Evolutionary conservation across 768 basidiomycete species (phyloP), one percentile per base, ranked within the genome.

Genomic region (Chlorophyllum brunneum): DNA sequence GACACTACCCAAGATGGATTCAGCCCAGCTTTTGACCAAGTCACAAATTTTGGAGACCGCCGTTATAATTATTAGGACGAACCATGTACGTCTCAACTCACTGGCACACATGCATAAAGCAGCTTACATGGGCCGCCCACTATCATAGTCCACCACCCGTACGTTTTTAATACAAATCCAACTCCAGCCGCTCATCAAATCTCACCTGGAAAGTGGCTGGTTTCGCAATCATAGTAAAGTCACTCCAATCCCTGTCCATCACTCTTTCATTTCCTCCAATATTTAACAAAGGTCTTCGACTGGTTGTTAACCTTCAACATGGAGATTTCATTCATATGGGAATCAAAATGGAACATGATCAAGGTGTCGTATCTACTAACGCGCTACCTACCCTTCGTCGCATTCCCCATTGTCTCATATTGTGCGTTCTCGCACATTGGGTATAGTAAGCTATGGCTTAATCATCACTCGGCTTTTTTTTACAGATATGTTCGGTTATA

Each of bases 311-410:
- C 34, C 8, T 22, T 56, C 2, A n/a, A 51, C 20, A n/a, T 30
- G 29, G 54, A 56, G 23, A 16, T 51, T n/a, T 36, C 34, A 13
- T 39, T 42, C 5, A 33, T 56, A 18, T 56, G 54, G 54, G 30
- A 51, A 31, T 5, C 54, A 2, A 38, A 40, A 40, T 45, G 48
- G 42, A 46, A 23, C 8, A 2, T 23, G 16, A 33, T 49, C 16
- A 56, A 56, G 23, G 11, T 56, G 11, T 13, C 46, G 16, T 56
- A 51, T 24, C 42, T 56, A 42, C 18, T 51, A 1, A 31, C 42
- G 9, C 54, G 49, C 7, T 56, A 56, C 22, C 24, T 56, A 11
- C 48, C 44, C 2, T 45, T 56, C 23, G 7, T 38, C 24, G 36
- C 9, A 37, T 27, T 13, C 27, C 20, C 5, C 42, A 23, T 24